Evolutionary conservation across 805 yeast genomes (phyloP).

Genomic region (Ogataea ramenticola): DNA sequence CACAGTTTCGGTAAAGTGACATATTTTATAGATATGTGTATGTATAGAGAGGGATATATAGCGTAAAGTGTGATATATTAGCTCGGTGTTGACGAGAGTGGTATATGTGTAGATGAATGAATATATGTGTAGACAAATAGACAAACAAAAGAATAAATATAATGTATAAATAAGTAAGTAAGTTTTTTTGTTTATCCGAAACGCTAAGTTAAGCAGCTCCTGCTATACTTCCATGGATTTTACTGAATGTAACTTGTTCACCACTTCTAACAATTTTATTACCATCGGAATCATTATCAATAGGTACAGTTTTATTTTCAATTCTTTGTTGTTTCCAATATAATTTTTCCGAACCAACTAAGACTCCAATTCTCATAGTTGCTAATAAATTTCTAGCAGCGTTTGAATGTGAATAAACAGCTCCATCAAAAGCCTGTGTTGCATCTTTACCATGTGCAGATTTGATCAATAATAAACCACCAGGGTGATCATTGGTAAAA

Average conservation of each 20-base stretch:
- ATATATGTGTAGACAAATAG: too few species aligned
- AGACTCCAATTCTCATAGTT: slow-evolving; percentile 89
- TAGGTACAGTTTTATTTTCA: slow-evolving; percentile 57
- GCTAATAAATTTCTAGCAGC: slow-evolving; percentile 89
- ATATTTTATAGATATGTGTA: too few species aligned
- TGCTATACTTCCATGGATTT: slow-evolving; percentile 42
- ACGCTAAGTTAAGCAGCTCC: slow-evolving; percentile 42
- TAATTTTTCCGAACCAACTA: slow-evolving; percentile 74
- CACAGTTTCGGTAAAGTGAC: too few species aligned
- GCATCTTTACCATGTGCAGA: slow-evolving; percentile 91
- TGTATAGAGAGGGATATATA: too few species aligned
- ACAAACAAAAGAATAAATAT: too few species aligned
- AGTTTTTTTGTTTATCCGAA: too few species aligned
- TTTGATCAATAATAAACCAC: slow-evolving; percentile 72
- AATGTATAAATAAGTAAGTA: too few species aligned
- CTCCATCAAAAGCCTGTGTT: slow-evolving; percentile 90
- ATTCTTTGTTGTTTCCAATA: slow-evolving; percentile 72
- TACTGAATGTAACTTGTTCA: slow-evolving; percentile 45
- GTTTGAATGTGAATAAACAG: slow-evolving; percentile 86
- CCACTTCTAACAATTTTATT: slow-evolving; percentile 53
- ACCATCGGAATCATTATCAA: slow-evolving; percentile 48
- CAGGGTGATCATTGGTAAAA: slow-evolving; percentile 89
- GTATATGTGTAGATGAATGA: too few species aligned
- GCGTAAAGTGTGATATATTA: too few species aligned
- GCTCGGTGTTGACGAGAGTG: too few species aligned